Evolutionary conservation across 106 monocot genomes (phyloP).

Genomic region (Acanthochlamys bracteata): DNA sequence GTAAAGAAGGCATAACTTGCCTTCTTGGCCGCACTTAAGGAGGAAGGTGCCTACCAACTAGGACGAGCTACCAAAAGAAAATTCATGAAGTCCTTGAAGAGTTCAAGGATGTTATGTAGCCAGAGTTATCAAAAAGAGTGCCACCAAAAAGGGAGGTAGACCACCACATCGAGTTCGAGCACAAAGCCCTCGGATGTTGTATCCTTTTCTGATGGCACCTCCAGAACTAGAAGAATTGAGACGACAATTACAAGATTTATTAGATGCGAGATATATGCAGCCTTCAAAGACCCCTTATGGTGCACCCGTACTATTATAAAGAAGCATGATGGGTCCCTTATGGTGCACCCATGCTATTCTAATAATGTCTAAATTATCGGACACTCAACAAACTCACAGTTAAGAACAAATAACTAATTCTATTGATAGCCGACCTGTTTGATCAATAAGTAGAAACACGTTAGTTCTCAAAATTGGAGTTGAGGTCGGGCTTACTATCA

Average conservation of each 20-base stretch:
- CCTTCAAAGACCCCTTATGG: not conserved
- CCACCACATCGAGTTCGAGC: not conserved
- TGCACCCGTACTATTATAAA: conserved; percentile 6
- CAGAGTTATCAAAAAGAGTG: not conserved
- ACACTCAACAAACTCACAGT: not conserved
- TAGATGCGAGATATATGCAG: not conserved
- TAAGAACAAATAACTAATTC: not conserved
- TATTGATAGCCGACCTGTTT: not conserved
- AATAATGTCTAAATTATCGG: not conserved
- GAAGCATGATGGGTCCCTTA: conserved; percentile 4
- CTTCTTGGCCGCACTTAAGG: no score
- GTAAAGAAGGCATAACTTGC: no score
- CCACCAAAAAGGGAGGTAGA: no score
- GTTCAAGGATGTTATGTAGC: not conserved
- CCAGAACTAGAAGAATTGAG: conserved; percentile 1
- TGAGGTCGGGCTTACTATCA: not conserved
- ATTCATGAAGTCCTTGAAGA: not conserved
- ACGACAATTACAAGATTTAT: not conserved
- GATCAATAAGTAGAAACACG: not conserved
- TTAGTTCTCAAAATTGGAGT: conserved; percentile 1
- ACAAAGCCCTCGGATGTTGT: not conserved
- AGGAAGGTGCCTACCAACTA: no score
- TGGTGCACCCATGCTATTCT: conserved; percentile 2
- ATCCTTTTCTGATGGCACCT: not conserved
- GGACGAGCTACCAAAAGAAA: no score